Percentiles rank a stretch among this genome's conserved stretches.
Evolutionary conservation across 1,284 basidiomycete species (phyloP).

Genomic region (Boletus holoroseus): DNA sequence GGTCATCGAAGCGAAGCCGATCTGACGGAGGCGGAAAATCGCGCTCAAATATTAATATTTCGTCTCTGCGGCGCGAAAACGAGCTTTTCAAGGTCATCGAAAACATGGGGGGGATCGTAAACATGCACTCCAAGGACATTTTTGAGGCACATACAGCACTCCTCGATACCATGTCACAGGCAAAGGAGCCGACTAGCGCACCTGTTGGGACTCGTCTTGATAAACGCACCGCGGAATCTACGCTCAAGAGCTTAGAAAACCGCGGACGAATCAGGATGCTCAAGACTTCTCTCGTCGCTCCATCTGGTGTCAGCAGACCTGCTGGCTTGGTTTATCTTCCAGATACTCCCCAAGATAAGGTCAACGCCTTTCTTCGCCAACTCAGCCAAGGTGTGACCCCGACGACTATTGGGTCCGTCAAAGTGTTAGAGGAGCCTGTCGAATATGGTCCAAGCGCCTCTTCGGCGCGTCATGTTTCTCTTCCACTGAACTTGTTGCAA

Average conservation of each 20-base stretch:
- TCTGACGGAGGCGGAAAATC: constrained; percentile 15
- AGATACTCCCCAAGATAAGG: constrained; percentile 42
- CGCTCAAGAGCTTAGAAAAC: constrained; percentile 55
- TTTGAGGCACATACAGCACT: constrained; percentile 58
- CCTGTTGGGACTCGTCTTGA: constrained; percentile 64
- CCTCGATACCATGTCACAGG: constrained; percentile 47
- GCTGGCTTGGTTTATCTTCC: constrained; percentile 60
- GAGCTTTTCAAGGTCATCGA: constrained; percentile 63
- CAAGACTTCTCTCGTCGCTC: constrained; percentile 50
- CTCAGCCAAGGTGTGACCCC: constrained; percentile 40
- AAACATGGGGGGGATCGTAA: constrained; percentile 57
- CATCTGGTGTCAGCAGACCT: constrained; percentile 49
- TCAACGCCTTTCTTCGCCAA: constrained; percentile 51
- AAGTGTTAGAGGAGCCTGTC: constrained; percentile 47
- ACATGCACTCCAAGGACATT: constrained; percentile 62
- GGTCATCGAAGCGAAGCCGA: constrained; percentile 26
- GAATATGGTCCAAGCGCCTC: constrained; percentile 46
- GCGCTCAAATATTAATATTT: constrained; percentile 57
- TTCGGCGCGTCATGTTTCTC: constrained; percentile 28
- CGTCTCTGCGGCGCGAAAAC: constrained; percentile 69
- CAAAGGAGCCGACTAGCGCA: constrained; percentile 62
- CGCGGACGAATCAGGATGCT: constrained; percentile 62
- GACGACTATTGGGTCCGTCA: constrained; percentile 33
- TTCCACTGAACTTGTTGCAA: constrained; percentile 41
- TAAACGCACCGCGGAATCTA: constrained; percentile 59